A percentile compares a stretch with the other conserved stretches of the same genome.
Conservation (phyloP, 2,329 filamentous ascomycete species). For the Microdochium trichocladiopsis region DNA sequence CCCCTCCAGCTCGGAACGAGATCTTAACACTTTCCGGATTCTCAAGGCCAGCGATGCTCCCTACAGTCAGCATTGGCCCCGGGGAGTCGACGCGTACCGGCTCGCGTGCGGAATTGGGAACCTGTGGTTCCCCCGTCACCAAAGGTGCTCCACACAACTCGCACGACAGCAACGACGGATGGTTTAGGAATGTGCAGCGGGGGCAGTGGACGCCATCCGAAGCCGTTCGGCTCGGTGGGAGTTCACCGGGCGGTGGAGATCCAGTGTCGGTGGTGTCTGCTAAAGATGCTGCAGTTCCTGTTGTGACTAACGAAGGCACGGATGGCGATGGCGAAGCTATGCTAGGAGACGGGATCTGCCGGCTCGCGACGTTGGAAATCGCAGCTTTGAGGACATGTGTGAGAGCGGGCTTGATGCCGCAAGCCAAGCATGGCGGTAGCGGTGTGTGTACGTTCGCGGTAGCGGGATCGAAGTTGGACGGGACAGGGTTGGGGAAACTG, state of each 20-base stretch:
- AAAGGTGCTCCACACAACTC: slow-evolving; percentile 86
- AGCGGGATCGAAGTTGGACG: slow-evolving; percentile 85
- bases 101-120: slow-evolving; percentile 20
- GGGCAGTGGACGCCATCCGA: slow-evolving; percentile 56
- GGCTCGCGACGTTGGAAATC: slow-evolving; percentile 64
- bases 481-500: slow-evolving; percentile 87
- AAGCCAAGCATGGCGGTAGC: slow-evolving; percentile 81
- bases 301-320: background rate
- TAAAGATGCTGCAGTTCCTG: background rate
- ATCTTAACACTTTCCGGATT: slow-evolving; percentile 75
- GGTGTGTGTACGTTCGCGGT: slow-evolving; percentile 73
- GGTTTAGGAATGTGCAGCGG: slow-evolving; percentile 89
- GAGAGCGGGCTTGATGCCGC: slow-evolving; percentile 85
- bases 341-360: slow-evolving; percentile 10
- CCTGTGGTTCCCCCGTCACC: slow-evolving; percentile 38
- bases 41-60: slow-evolving; percentile 36
- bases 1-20: slow-evolving; percentile 84
- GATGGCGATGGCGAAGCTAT: slow-evolving; percentile 6
- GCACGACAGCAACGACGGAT: slow-evolving; percentile 77
- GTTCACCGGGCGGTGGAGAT: background rate
- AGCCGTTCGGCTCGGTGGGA: background rate
- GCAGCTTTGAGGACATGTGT: slow-evolving; percentile 80
- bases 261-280: background rate
- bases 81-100: slow-evolving; percentile 65
- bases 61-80: slow-evolving; percentile 54